phyloP scores from a whole-genome alignment of 192 early-diverging fungal species.

The Rhizophlyctis rosea region DNA sequence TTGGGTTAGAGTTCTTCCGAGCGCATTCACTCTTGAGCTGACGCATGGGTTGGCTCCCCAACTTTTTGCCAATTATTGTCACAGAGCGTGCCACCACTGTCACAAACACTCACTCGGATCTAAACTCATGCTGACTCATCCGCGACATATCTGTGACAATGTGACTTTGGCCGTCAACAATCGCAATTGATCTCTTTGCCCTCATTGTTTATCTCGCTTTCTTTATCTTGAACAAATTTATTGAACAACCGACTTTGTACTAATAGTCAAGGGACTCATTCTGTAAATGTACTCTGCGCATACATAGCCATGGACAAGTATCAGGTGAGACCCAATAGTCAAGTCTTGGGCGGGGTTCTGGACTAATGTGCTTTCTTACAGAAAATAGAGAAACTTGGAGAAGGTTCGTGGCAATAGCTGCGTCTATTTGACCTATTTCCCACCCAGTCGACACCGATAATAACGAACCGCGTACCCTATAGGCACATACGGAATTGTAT shows the following conservation, averaged over 20 bases:
- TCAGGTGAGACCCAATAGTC: conserved; percentile 8
- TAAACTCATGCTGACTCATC: too few relatives aligned
- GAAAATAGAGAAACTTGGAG: conserved; percentile 98
- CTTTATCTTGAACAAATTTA: too few relatives aligned
- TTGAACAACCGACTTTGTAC: background rate
- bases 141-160: too few relatives aligned
- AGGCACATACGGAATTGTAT: conserved; percentile 94
- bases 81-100: too few relatives aligned
- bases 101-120: too few relatives aligned
- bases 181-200: too few relatives aligned
- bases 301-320: conserved; percentile 18
- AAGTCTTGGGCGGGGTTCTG: background rate
- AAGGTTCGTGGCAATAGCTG: conserved; percentile 51
- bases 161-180: too few relatives aligned
- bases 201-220: too few relatives aligned
- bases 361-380: conserved; percentile 26
- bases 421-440: conserved; percentile 7
- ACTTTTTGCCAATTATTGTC: too few relatives aligned
- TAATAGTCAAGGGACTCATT: background rate
- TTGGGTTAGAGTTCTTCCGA: too few relatives aligned
- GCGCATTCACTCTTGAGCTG: too few relatives aligned
- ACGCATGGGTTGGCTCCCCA: too few relatives aligned
- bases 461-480: background rate
- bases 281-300: background rate
- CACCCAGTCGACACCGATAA: background rate